Evolutionary conservation across 306 rosid genomes (phyloP).

Genomic region (Fragaria iinumae): DNA sequence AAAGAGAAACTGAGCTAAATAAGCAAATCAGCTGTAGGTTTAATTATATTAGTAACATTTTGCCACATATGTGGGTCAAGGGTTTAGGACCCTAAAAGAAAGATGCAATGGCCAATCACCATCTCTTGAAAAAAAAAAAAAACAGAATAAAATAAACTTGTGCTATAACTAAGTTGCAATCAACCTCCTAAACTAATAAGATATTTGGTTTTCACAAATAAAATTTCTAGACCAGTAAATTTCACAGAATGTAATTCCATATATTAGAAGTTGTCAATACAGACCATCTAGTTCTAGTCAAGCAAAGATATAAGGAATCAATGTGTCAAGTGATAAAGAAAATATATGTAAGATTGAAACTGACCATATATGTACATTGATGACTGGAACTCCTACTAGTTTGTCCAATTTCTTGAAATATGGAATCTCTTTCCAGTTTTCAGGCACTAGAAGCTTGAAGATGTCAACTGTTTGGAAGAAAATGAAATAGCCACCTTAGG

Average conservation of each 20-base stretch:
- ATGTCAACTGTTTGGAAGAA: slow-evolving; percentile 65
- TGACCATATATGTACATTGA: slow-evolving; percentile 94
- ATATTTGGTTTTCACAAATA: neutral
- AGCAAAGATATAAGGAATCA: neutral
- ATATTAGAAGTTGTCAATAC: neutral
- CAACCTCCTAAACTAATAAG: neutral
- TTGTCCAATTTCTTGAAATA: slow-evolving; percentile 91
- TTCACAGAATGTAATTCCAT: slow-evolving; percentile 9
- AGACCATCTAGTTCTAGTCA: slow-evolving; percentile 11
- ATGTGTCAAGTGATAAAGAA: slow-evolving; percentile 12
- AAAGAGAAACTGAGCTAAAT: neutral
- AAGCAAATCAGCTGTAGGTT: neutral
- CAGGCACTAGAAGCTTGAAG: slow-evolving; percentile 83
- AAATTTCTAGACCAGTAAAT: slow-evolving; percentile 13
- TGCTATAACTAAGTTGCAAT: slow-evolving; percentile 16
- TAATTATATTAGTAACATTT: neutral
- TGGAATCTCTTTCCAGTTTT: slow-evolving; percentile 83
- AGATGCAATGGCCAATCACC: neutral
- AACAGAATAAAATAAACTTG: no score
- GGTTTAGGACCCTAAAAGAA: neutral
- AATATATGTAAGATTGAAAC: slow-evolving; percentile 15
- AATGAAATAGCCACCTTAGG: slow-evolving; percentile 23
- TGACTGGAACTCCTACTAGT: slow-evolving; percentile 93
- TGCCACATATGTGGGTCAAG: neutral
- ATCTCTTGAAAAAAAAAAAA: neutral